A percentile compares a stretch with the other conserved stretches of the same genome.
Evolutionary conservation across 768 basidiomycete genomes (phyloP).

Genomic region (Pulveroboletus sp.): DNA sequence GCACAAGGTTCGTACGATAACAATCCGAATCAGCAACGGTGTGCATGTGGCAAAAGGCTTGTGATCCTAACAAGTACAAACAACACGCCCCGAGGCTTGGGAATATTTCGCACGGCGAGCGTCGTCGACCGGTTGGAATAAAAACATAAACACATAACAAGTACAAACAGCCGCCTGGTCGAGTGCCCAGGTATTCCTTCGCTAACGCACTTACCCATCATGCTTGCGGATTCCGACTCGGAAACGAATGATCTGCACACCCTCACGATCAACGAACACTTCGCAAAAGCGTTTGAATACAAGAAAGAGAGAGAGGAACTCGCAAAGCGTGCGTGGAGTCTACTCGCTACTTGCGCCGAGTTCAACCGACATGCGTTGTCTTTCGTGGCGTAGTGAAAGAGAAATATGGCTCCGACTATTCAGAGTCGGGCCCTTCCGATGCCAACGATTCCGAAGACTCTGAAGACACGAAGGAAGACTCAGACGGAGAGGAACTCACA

Average conservation of each 20-base stretch:
- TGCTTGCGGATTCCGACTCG: constrained; percentile 49
- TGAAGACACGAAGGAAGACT: constrained; percentile 84
- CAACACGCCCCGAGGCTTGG: neutral
- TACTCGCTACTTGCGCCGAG: neutral
- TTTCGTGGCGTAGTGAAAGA: constrained; percentile 57
- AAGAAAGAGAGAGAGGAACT: constrained; percentile 86
- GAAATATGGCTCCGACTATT: constrained; percentile 77
- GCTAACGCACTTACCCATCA: constrained; percentile 14
- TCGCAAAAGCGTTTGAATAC: constrained; percentile 77
- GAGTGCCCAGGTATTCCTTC: neutral
- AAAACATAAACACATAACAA: constrained; percentile 16
- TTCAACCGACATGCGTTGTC: neutral
- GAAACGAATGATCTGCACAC: constrained; percentile 41
- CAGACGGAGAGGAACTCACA: constrained; percentile 92
- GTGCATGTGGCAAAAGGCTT: neutral
- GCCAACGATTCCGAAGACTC: constrained; percentile 47
- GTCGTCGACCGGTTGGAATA: too few species aligned
- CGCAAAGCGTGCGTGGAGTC: constrained; percentile 52
- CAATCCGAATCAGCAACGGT: neutral
- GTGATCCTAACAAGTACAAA: constrained; percentile 9
- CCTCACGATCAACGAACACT: constrained; percentile 69
- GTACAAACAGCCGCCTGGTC: constrained; percentile 12
- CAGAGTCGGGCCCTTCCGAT: constrained; percentile 22
- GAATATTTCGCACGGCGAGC: too few species aligned
- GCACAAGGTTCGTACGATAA: neutral